Evolutionary conservation across 345 rosid genomes (phyloP), one percentile per base, ranked within the genome.

Genomic region (Hibiscus tridactylites): DNA sequence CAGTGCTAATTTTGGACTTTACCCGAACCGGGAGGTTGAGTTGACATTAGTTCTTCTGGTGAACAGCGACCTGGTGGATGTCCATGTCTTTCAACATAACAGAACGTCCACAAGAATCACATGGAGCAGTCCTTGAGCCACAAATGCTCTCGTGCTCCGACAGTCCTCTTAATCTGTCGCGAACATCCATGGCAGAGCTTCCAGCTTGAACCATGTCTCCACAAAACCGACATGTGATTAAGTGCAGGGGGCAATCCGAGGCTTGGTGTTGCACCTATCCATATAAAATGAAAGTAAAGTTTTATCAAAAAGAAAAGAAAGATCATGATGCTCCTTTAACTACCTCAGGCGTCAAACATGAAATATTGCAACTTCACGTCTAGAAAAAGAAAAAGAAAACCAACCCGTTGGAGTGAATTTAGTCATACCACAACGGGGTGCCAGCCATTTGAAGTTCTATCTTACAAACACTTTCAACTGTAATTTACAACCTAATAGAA

Each of bases 31-130:
- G 49, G 47, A 61, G 37, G 12, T 61, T 72, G 33, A 2, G 47
- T 6, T 10, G 37, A 61, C 31, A 74, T 77, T 75, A 87, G 81
- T 81, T 83, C 87, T 87, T 92, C 60, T 81, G 96, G 71, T 90
- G 99, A 67, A 92, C 98, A 3, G 97, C 97, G 37, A 89, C 72
- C 61, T 90, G 97, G 80, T 95, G 99, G 67, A 92, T 90, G 77
- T 92, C 98, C 99, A 92, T 95, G 16, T 95, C 98, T 80, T 95
- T 95, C 80, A 95, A 78, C 99, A 90, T 92, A 71, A 95, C 89
- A 0, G 98, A 85, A n/a, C 97, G 87, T 46, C 99, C 97, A 33
- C 98, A 95, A 4, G 94, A 90, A 78, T 92, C 96, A 46, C 98
- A 92, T 1, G 96, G 94, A 0, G 97, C 88, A 13, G 99, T 95